phyloP scores from a whole-genome alignment of 2,329 filamentous ascomycete species.

The Monilinia aucupariae region DNA sequence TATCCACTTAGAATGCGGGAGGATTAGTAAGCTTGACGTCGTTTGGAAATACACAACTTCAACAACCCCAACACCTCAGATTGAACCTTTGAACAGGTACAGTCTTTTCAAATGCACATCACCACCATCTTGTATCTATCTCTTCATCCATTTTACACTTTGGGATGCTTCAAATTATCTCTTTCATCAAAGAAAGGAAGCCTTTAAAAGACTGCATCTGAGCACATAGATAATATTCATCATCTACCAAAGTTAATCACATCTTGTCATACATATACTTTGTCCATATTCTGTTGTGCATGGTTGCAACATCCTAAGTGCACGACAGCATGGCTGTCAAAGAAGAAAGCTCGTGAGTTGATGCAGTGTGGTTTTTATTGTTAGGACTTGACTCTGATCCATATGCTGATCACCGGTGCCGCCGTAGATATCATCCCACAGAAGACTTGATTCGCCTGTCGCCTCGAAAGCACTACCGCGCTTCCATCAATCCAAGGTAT shows the following conservation, averaged over 20 bases:
- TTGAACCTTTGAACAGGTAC: background rate
- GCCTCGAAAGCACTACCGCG: slow-evolving; percentile 62
- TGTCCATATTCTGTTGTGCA: background rate
- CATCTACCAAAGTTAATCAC: background rate
- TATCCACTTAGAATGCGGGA: background rate
- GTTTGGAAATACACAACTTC: background rate
- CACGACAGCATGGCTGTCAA: slow-evolving; percentile 48
- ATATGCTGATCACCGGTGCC: slow-evolving; percentile 1
- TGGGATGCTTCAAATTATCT: background rate
- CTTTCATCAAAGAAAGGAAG: background rate
- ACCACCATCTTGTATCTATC: background rate
- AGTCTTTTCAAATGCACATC: no score
- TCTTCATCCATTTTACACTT: background rate
- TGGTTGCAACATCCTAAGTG: slow-evolving; percentile 20
- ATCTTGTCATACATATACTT: background rate
- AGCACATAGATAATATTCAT: background rate
- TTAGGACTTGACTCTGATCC: background rate
- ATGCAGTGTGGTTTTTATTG: slow-evolving; percentile 13
- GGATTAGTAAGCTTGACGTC: slow-evolving; percentile 7
- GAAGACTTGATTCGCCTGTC: slow-evolving; percentile 56
- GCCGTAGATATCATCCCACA: slow-evolving; percentile 56
- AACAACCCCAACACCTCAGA: background rate
- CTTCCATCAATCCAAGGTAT: slow-evolving; percentile 60
- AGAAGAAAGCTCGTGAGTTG: slow-evolving; percentile 47
- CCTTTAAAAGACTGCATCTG: background rate